phyloP scores from a whole-genome alignment of 306 rosid species.

The Malus sylvestris region DNA sequence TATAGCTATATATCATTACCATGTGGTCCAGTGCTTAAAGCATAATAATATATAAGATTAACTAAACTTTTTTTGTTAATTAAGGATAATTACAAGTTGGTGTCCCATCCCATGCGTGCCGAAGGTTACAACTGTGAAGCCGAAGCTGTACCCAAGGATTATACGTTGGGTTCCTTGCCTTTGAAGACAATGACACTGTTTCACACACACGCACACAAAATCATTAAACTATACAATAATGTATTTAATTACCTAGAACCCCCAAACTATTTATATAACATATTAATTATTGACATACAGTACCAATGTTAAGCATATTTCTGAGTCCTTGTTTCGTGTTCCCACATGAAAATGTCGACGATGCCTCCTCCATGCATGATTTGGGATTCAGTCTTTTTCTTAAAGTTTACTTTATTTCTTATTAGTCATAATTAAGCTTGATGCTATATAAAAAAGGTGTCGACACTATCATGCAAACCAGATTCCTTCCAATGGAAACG shows the following conservation, averaged over 20 bases:
- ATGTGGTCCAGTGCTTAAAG: slow-evolving; percentile 1
- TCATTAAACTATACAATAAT: not conserved
- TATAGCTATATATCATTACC: not conserved
- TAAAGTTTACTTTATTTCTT: slow-evolving; percentile 29
- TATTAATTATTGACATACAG: not conserved
- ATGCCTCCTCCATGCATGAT: slow-evolving; percentile 4
- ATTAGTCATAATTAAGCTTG: slow-evolving; percentile 6
- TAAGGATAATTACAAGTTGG: not conserved
- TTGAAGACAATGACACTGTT: slow-evolving; percentile 16
- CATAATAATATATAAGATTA: not conserved
- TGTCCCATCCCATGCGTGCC: not conserved
- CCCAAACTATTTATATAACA: not conserved
- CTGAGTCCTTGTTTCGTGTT: slow-evolving; percentile 11
- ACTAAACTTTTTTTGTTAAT: not conserved
- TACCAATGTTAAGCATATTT: not conserved
- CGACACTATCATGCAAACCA: slow-evolving; percentile 7
- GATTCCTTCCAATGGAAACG: not conserved
- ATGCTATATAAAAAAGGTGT: not conserved
- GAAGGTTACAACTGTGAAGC: not conserved
- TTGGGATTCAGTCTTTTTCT: slow-evolving; percentile 26
- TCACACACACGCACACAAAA: slow-evolving; percentile 4
- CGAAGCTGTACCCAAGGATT: not conserved
- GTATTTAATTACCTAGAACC: not conserved
- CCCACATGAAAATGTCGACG: slow-evolving; percentile 33
- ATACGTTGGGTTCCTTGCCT: slow-evolving; percentile 11